These are phyloP conservation scores for Hansfordia pulvinata DNA, from an alignment of 2,329 filamentous ascomycete species.

Conservation along the genomic window DNA sequence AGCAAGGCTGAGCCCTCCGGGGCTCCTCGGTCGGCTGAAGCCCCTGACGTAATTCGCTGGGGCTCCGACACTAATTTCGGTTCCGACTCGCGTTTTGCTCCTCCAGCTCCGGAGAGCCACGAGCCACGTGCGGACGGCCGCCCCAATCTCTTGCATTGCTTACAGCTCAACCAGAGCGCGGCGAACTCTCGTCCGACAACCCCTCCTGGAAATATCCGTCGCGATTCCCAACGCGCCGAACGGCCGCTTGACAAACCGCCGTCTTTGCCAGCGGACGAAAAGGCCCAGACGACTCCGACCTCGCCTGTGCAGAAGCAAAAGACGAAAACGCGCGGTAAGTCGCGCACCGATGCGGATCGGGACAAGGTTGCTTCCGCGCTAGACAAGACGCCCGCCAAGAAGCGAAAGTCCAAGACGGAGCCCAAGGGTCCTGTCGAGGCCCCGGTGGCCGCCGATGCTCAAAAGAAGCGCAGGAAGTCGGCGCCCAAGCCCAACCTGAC, in stretches of 20 bases:
- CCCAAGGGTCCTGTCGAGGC: slow-evolving; percentile 19
- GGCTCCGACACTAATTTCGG: slow-evolving; percentile 56
- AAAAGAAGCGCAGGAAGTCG: slow-evolving; percentile 37
- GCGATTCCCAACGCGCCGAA: no score
- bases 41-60: slow-evolving; percentile 42
- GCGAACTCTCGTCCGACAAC: slow-evolving; percentile 46
- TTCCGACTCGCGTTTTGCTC: slow-evolving; percentile 41
- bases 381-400: slow-evolving; percentile 21
- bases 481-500: slow-evolving; percentile 53
- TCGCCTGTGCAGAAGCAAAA: no score
- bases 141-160: slow-evolving; percentile 40
- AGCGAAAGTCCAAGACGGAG: slow-evolving; percentile 34
- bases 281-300: slow-evolving; percentile 30
- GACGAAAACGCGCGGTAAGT: slow-evolving; percentile 21
- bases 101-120: slow-evolving; percentile 39
- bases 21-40: slow-evolving; percentile 17
- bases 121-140: slow-evolving; percentile 42
- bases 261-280: slow-evolving; percentile 25
- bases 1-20: slow-evolving; percentile 7
- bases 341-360: slow-evolving; percentile 28
- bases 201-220: slow-evolving; percentile 29
- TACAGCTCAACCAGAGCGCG: slow-evolving; percentile 43
- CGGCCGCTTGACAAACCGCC: neutral
- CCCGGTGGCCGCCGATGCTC: slow-evolving; percentile 19
- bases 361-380: slow-evolving; percentile 18